A percentile compares a stretch with the other conserved stretches of the same genome.
phyloP scores from a whole-genome alignment of 2,329 filamentous ascomycete genomes.

The Seiridium unicorne region DNA sequence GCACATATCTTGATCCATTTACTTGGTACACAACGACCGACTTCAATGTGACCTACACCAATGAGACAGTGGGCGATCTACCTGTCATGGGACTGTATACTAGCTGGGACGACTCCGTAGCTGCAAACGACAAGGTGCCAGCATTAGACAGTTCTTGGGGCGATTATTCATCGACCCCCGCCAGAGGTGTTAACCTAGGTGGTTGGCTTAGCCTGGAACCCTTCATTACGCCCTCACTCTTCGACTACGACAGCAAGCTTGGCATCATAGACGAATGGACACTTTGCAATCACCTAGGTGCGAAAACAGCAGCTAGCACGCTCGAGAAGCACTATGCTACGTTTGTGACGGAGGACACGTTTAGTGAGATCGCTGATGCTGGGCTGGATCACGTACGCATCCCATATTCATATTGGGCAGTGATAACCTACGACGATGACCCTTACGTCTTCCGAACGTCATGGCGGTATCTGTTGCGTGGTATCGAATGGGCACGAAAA shows the following conservation, averaged over 20 bases:
- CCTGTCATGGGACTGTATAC: constrained; percentile 86
- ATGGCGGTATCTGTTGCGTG: constrained; percentile 91
- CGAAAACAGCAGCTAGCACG: constrained; percentile 57
- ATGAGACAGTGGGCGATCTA: constrained; percentile 79
- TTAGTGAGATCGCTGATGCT: constrained; percentile 79
- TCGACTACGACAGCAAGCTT: constrained; percentile 62
- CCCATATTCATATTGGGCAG: constrained; percentile 92
- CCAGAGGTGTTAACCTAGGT: constrained; percentile 87
- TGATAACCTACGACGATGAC: constrained; percentile 79
- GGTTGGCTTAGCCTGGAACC: constrained; percentile 94
- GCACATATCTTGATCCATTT: constrained; percentile 82
- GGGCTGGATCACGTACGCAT: constrained; percentile 97
- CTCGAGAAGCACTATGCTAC: constrained; percentile 91
- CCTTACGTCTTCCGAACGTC: constrained; percentile 84
- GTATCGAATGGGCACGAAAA: constrained; percentile 90
- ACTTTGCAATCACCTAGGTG: constrained; percentile 68
- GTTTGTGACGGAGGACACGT: constrained; percentile 83
- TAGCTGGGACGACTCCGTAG: constrained; percentile 79
- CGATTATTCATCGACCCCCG: constrained; percentile 73
- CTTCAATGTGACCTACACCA: constrained; percentile 94
- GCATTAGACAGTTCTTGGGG: constrained; percentile 74
- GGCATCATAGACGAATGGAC: constrained; percentile 87
- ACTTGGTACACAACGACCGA: constrained; percentile 86
- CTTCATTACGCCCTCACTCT: constrained; percentile 92
- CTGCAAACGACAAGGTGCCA: constrained; percentile 77